A percentile compares a stretch with the other conserved stretches of the same genome.
phyloP scores from a whole-genome alignment of 768 basidiomycete species.

The Agrocybe pediades region DNA sequence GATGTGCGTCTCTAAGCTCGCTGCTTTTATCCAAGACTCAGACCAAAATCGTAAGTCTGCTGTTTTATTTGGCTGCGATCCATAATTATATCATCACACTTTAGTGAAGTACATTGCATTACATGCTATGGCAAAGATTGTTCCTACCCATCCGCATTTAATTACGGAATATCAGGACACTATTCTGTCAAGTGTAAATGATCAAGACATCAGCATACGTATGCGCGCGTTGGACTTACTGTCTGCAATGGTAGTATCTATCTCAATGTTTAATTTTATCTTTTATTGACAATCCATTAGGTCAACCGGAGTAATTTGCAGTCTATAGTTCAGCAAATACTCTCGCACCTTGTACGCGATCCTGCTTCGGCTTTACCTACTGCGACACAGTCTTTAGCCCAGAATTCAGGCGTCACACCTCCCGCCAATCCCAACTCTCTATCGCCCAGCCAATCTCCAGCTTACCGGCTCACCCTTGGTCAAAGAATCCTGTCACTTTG shows the following conservation, averaged over 20 bases:
- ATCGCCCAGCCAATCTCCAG: slow-evolving; percentile 70
- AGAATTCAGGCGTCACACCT: slow-evolving; percentile 35
- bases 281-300: slow-evolving; percentile 39
- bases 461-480: slow-evolving; percentile 84
- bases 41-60: slow-evolving; percentile 88
- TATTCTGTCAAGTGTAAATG: slow-evolving; percentile 86
- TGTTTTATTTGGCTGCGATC: neutral
- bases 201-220: slow-evolving; percentile 93
- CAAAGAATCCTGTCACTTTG: slow-evolving; percentile 87
- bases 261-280: slow-evolving; percentile 12
- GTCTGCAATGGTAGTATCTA: slow-evolving; percentile 76
- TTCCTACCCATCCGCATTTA: slow-evolving; percentile 87
- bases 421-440: slow-evolving; percentile 33
- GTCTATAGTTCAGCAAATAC: slow-evolving; percentile 85
- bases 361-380: slow-evolving; percentile 52
- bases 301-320: slow-evolving; percentile 84
- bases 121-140: slow-evolving; percentile 93
- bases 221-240: slow-evolving; percentile 95
- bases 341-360: slow-evolving; percentile 81
- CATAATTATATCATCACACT: neutral
- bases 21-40: slow-evolving; percentile 85
- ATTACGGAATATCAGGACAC: slow-evolving; percentile 91
- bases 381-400: slow-evolving; percentile 60
- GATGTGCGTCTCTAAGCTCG: slow-evolving; percentile 91
- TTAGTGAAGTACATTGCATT: slow-evolving; percentile 97